Conservation (phyloP, 1,284 basidiomycete genomes). For the Sporisorium exsertum region DNA sequence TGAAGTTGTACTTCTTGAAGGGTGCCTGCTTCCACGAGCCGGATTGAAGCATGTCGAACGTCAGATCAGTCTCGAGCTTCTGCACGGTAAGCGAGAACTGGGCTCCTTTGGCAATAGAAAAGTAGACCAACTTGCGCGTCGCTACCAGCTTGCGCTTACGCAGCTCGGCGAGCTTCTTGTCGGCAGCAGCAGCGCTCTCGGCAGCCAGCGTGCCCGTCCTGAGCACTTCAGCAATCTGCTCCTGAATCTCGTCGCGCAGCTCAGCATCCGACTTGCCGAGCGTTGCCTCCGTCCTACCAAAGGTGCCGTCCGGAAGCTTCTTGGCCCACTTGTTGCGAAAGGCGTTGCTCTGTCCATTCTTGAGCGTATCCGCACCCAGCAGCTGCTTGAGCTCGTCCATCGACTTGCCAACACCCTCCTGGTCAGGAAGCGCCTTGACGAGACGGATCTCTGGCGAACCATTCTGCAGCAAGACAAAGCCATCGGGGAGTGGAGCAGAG, state of each 20-base stretch:
- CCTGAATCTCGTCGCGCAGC: constrained; percentile 70
- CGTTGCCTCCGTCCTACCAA: constrained; percentile 76
- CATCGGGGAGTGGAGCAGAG: constrained; percentile 44
- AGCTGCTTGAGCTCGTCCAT: constrained; percentile 58
- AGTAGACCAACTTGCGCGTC: constrained; percentile 86
- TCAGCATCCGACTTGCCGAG: constrained; percentile 41
- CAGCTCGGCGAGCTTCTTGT: constrained; percentile 72
- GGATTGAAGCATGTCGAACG: constrained; percentile 90
- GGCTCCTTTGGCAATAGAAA: constrained; percentile 85
- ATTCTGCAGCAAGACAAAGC: constrained; percentile 48
- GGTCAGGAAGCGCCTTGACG: constrained; percentile 59
- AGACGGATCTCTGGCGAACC: constrained; percentile 66
- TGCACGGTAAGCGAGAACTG: constrained; percentile 92
- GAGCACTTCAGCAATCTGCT: constrained; percentile 81
- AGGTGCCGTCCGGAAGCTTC: constrained; percentile 88
- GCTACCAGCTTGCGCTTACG: constrained; percentile 87
- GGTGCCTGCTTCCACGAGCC: constrained; percentile 64
- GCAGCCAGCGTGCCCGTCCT: constrained; percentile 76
- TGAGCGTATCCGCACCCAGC: constrained; percentile 66
- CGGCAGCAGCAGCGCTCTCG: constrained; percentile 78
- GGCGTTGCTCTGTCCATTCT: constrained; percentile 85
- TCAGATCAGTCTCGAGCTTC: constrained; percentile 97
- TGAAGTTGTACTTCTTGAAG: constrained; percentile 99
- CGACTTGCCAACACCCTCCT: constrained; percentile 52
- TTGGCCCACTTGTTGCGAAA: constrained; percentile 98